phyloP scores from a whole-genome alignment of 106 monocot species.

The Dioscorea alata region DNA sequence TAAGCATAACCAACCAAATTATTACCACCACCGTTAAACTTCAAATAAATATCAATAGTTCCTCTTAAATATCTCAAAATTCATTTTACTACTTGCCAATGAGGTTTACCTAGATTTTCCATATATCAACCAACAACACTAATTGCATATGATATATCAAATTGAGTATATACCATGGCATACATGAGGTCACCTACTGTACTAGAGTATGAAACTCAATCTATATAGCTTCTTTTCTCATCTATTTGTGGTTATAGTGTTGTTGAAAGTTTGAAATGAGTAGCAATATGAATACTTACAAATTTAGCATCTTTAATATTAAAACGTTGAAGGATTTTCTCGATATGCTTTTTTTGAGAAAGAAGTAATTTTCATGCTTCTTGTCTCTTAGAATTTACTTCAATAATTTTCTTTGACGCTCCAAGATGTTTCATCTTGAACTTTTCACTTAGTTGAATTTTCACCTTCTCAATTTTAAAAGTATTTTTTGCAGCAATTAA shows the following conservation, averaged over 20 bases:
- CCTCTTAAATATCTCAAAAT: not conserved
- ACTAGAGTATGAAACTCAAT: not conserved
- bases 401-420: not conserved
- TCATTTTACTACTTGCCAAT: slow-evolving; percentile 2
- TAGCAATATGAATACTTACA: not conserved
- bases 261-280: not conserved
- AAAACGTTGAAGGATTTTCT: not conserved
- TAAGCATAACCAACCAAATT: slow-evolving; percentile 1
- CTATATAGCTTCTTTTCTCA: not conserved
- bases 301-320: not conserved
- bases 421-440: not conserved
- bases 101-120: not conserved
- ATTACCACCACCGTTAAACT: not conserved
- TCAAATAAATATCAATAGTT: not conserved
- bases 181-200: not conserved
- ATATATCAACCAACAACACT: slow-evolving; percentile 11
- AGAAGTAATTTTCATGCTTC: not conserved
- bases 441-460: too few species aligned
- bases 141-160: not conserved
- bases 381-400: too few species aligned
- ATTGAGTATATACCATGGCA: slow-evolving; percentile 6
- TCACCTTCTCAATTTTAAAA: too few species aligned
- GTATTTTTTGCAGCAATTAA: too few species aligned
- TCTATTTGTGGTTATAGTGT: not conserved
- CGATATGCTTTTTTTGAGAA: not conserved